These are phyloP conservation scores for Trichophyton benhamiae DNA, from an alignment of 2,329 filamentous ascomycete genomes.

Conservation along the genomic window DNA sequence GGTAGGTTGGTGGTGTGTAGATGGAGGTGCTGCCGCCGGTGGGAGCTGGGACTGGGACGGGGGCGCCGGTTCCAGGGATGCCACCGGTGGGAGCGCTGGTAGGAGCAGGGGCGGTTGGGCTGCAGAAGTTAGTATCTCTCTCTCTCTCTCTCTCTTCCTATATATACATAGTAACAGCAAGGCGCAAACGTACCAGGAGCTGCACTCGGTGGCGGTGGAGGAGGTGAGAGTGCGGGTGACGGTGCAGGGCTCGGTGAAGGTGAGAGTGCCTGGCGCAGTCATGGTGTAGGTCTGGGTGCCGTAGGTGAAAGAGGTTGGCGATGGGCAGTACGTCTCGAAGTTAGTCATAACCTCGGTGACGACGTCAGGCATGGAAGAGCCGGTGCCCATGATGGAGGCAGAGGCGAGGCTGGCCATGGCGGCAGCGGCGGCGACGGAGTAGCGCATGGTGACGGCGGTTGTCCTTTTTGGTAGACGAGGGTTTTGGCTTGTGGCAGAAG, in stretches of 20 bases:
- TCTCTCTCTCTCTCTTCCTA: not conserved
- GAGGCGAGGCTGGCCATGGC: slow-evolving; percentile 30
- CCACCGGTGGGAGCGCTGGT: slow-evolving; percentile 6
- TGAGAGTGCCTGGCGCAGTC: slow-evolving; percentile 55
- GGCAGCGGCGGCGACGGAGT: slow-evolving; percentile 32
- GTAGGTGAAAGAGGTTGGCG: slow-evolving; percentile 51
- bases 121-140: not conserved
- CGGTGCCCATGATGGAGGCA: slow-evolving; percentile 17
- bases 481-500: not conserved
- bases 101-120: slow-evolving; percentile 4
- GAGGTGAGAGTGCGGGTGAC: slow-evolving; percentile 42
- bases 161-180: no score
- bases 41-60: slow-evolving; percentile 8
- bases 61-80: not conserved
- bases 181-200: slow-evolving; percentile 26
- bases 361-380: slow-evolving; percentile 3
- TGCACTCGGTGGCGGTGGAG: slow-evolving; percentile 40
- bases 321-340: slow-evolving; percentile 62
- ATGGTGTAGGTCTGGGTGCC: slow-evolving; percentile 57
- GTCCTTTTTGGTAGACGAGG: slow-evolving; percentile 7
- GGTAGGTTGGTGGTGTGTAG: slow-evolving; percentile 14
- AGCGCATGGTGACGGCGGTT: slow-evolving; percentile 35
- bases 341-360: slow-evolving; percentile 38
- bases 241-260: slow-evolving; percentile 59
- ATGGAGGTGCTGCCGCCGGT: slow-evolving; percentile 17